Evolutionary conservation across 352 stramenopile genomes (phyloP), one percentile per base, ranked within the genome.

Genomic region (Pythium phragmiticola): DNA sequence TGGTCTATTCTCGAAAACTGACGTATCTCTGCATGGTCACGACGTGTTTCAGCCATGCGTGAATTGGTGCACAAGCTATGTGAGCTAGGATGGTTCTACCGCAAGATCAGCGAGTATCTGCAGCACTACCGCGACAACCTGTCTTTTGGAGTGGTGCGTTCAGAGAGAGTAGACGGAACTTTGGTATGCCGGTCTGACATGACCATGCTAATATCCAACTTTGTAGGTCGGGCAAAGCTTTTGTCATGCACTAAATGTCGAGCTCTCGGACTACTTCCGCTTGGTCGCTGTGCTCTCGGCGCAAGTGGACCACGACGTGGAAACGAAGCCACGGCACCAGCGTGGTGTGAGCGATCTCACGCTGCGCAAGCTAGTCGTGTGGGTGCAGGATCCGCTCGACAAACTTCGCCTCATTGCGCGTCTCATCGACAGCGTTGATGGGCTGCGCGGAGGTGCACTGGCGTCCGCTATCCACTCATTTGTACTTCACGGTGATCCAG

Each of bases 191-290:
- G 26, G 26, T 30, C 26, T 30, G 26, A 30, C 26, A 30, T 30
- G 26, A 2, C 26, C 4, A 30, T 30, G 26, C 26, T 30, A 16
- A 34, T 55, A 9, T 41, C 9, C 14, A 17, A 51, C 12, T 52
- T 23, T 54, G 3, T 23, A 65, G 80, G 85, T 96, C 14, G 82
- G 79, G 0, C 89, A 96, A 66, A 95, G 87, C 60, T 97, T 98
- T 65, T 94, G 85, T 14, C 87, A 96, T 61, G 81, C 92, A 16
- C 74, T 98, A 11, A 92, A 97, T 59, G 82, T 90, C 16, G 89
- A 98, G 58, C 65, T 98, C n/a, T 89, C 78, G 1, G 88, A 96
- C 57, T 98, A 97, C 72, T 98, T 95, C 55, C 88, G 93, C 8
- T 70, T 98, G n/a, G 92, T 98, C 36, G 92, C 93, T 16, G 89